Percentiles rank a stretch among this genome's conserved stretches.
Evolutionary conservation across 140 eudicot genomes (phyloP).

Genomic region (Flaveria floridana): DNA sequence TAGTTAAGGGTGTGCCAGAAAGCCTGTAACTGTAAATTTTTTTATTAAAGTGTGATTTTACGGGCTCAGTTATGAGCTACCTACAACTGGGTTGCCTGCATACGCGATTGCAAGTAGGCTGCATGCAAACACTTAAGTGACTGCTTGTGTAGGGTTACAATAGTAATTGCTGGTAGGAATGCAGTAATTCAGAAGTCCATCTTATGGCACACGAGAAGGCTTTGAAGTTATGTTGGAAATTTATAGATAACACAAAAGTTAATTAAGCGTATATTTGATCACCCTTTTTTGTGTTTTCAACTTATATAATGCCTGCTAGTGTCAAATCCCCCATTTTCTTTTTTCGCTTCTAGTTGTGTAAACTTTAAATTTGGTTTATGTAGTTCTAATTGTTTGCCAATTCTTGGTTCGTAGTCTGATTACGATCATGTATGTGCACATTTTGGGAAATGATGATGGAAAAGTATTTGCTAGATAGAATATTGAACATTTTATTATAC

Average conservation of each 20-base stretch:
- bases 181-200: not conserved
- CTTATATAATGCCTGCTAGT: not conserved
- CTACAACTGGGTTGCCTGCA: not conserved
- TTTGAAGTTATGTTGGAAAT: not conserved
- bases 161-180: not conserved
- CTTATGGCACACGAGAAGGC: not conserved
- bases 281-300: not conserved
- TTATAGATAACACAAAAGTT: not conserved
- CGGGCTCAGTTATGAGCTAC: not conserved
- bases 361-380: not conserved
- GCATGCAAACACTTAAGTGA: not conserved
- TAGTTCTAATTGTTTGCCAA: not conserved
- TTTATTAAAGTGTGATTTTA: not conserved
- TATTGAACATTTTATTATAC: not conserved
- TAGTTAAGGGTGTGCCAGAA: constrained; percentile 12
- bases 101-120: not conserved
- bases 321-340: not conserved
- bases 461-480: not conserved
- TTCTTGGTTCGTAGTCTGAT: not conserved
- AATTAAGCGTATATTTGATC: not conserved
- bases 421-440: not conserved
- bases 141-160: not conserved
- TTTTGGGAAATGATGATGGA: not conserved
- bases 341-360: not conserved
- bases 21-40: not conserved